These are phyloP conservation scores for Waltergamsia citrina DNA, from an alignment of 2,329 filamentous ascomycete species.

Conservation along the genomic window DNA sequence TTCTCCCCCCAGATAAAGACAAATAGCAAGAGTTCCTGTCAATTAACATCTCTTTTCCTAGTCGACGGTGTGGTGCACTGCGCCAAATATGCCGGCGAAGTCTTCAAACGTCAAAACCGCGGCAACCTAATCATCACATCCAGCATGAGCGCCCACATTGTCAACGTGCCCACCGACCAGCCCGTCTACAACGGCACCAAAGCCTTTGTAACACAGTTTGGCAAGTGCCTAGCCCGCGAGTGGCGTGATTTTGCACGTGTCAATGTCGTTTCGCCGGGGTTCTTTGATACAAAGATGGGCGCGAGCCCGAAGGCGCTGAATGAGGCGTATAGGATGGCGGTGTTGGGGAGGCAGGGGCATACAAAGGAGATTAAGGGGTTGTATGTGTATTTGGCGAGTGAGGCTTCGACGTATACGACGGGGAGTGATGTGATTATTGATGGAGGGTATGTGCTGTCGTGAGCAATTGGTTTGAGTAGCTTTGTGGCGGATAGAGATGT, in stretches of 20 bases:
- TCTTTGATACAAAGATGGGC: conserved; percentile 46
- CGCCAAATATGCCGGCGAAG: conserved; percentile 26
- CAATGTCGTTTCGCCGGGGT: conserved; percentile 38
- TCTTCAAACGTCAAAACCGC: conserved; percentile 28
- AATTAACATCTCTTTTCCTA: too few species aligned
- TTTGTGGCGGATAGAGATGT: too few species aligned
- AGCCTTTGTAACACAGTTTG: conserved; percentile 45
- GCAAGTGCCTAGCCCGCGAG: conserved; percentile 43
- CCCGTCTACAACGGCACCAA: conserved; percentile 48
- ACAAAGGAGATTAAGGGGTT: conserved; percentile 57
- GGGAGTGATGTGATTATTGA: conserved; percentile 39
- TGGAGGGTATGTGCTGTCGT: conserved; percentile 20
- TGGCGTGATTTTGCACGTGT: conserved; percentile 49
- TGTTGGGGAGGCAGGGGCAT: conserved; percentile 46
- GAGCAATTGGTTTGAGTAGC: too few species aligned
- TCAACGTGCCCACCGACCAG: conserved; percentile 43
- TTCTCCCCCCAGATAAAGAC: too few species aligned
- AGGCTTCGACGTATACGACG: conserved; percentile 40
- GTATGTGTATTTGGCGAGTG: conserved; percentile 42
- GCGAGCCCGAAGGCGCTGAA: conserved; percentile 30
- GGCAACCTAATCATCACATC: conserved; percentile 43
- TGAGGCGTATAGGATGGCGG: conserved; percentile 39
- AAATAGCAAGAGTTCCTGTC: too few species aligned
- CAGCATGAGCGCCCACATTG: conserved; percentile 38
- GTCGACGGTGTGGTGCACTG: conserved; percentile 33